phyloP scores from a whole-genome alignment of 225 moss, liverwort and hornwort genomes.

The Polytrichum formosum region DNA sequence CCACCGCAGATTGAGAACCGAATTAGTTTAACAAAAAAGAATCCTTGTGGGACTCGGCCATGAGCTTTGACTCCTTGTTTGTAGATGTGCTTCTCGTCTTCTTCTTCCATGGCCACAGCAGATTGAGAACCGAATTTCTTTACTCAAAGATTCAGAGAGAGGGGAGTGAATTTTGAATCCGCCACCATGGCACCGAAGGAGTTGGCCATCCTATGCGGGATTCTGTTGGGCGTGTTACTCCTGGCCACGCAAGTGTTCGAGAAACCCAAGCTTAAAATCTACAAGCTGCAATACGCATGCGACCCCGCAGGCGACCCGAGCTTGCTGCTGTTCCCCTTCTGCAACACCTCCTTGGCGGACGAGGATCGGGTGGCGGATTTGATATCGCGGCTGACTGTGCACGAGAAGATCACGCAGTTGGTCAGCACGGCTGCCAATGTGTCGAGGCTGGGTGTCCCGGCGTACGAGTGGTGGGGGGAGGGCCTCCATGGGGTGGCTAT shows the following conservation, averaged over 20 bases:
- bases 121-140: too few relatives aligned
- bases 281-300: slow-evolving; percentile 42
- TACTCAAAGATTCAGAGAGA: too few relatives aligned
- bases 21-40: too few relatives aligned
- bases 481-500: slow-evolving; percentile 69
- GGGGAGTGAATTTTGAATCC: too few relatives aligned
- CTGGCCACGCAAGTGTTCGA: slow-evolving; percentile 32
- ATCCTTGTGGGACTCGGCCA: too few relatives aligned
- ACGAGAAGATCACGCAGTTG: slow-evolving; percentile 64
- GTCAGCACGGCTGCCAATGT: slow-evolving; percentile 59
- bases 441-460: slow-evolving; percentile 57
- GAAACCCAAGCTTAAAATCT: background rate
- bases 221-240: slow-evolving; percentile 21
- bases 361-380: slow-evolving; percentile 51
- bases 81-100: too few relatives aligned
- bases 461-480: slow-evolving; percentile 84
- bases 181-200: slow-evolving; percentile 30
- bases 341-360: slow-evolving; percentile 42
- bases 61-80: too few relatives aligned
- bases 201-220: slow-evolving; percentile 22
- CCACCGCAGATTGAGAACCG: too few relatives aligned
- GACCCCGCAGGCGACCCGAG: slow-evolving; percentile 19
- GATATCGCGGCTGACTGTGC: slow-evolving; percentile 35
- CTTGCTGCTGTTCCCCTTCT: slow-evolving; percentile 43
- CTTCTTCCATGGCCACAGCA: too few relatives aligned